Percentiles rank a stretch among this genome's conserved stretches.
Conservation (phyloP, 2,329 filamentous ascomycete species). For the Fusarium sacchari region DNA sequence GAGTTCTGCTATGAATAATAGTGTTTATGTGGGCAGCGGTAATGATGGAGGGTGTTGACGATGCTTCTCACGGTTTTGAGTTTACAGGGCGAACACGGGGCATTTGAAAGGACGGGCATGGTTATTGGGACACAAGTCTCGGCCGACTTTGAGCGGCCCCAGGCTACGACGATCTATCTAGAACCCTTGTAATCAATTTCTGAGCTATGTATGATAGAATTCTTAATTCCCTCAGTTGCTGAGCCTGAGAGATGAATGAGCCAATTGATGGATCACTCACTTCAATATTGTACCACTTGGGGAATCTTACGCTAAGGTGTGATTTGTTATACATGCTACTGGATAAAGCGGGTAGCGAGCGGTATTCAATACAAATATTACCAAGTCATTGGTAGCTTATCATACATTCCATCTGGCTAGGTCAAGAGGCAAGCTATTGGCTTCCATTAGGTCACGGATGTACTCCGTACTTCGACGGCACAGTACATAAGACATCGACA, state of each 20-base stretch:
- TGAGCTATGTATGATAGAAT: conserved; percentile 46
- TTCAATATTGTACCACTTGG: background rate
- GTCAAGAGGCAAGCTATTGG: background rate
- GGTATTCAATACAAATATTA: background rate
- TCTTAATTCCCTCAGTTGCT: conserved; percentile 21
- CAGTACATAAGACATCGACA: background rate
- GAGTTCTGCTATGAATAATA: conserved; percentile 36
- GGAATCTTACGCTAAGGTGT: background rate
- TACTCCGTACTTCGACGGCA: background rate
- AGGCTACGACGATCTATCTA: conserved; percentile 46
- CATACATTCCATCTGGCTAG: background rate
- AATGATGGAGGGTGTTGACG: conserved; percentile 46
- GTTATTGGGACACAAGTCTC: conserved; percentile 44
- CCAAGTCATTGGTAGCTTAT: background rate
- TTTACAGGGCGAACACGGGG: conserved; percentile 45
- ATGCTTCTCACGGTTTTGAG: conserved; percentile 44
- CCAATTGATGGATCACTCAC: conserved; percentile 30
- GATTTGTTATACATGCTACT: background rate
- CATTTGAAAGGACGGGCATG: conserved; percentile 43
- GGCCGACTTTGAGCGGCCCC: conserved; percentile 36
- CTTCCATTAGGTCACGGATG: background rate
- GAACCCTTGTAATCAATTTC: conserved; percentile 47
- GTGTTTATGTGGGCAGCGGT: conserved; percentile 43
- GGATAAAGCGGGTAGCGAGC: background rate
- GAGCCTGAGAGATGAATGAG: conserved; percentile 26